Conservation (phyloP, 257 asterid species). For the Anisodus acutangulus region DNA sequence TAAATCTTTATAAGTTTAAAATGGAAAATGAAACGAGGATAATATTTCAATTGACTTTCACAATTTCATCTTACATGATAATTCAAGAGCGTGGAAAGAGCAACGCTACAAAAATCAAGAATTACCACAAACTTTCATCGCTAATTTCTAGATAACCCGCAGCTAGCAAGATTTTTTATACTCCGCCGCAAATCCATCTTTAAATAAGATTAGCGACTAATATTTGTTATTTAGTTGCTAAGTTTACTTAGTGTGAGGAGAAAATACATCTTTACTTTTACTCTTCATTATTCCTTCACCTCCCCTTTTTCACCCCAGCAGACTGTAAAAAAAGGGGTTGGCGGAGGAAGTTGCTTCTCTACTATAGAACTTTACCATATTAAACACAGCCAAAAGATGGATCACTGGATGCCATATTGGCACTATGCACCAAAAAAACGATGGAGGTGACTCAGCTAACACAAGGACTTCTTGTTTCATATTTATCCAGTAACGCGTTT, state of each 20-base stretch:
- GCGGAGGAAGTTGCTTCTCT: background rate
- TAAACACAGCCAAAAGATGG: background rate
- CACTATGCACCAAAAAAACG: background rate
- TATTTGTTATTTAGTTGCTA: too few species aligned
- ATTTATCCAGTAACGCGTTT: background rate
- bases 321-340: too few species aligned
- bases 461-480: constrained; percentile 1
- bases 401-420: background rate
- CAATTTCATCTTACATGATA: too few species aligned
- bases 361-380: background rate
- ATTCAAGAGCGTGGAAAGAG: background rate
- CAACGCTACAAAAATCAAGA: too few species aligned
- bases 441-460: constrained; percentile 25
- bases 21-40: too few species aligned
- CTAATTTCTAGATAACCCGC: too few species aligned
- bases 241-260: too few species aligned
- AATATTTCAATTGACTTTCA: too few species aligned
- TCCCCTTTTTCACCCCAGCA: background rate
- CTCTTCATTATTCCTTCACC: background rate
- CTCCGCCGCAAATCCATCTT: too few species aligned
- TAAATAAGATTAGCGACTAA: too few species aligned
- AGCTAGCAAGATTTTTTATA: background rate
- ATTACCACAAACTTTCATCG: too few species aligned
- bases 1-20: too few species aligned
- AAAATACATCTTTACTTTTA: background rate